A percentile compares a stretch with the other conserved stretches of the same genome.
These are phyloP conservation scores for Neonothopanus nambi DNA, from an alignment of 1,284 basidiomycete genomes.

Conservation along the genomic window DNA sequence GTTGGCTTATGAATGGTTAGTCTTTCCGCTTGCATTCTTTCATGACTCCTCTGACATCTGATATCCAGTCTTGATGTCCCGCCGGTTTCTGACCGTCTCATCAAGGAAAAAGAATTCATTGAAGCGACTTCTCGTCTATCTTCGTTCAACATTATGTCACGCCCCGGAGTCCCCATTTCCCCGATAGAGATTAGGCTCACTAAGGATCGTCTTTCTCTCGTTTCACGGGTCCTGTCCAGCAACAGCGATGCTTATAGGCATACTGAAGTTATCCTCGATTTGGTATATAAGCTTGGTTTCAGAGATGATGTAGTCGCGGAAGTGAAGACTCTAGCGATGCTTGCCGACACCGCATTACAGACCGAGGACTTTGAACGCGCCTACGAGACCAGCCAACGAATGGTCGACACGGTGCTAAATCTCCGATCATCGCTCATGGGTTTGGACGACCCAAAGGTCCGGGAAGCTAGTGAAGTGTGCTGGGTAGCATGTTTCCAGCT, in stretches of 20 bases:
- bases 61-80: slow-evolving; percentile 72
- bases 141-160: slow-evolving; percentile 78
- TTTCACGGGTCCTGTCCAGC: slow-evolving; percentile 79
- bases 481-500: slow-evolving; percentile 88
- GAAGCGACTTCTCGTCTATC: slow-evolving; percentile 89
- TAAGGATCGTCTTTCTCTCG: slow-evolving; percentile 80
- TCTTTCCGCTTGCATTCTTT: too few species aligned
- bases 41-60: slow-evolving; percentile 9
- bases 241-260: slow-evolving; percentile 88
- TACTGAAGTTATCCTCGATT: slow-evolving; percentile 85
- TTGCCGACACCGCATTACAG: slow-evolving; percentile 81
- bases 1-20: slow-evolving; percentile 90
- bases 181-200: slow-evolving; percentile 91
- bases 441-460: slow-evolving; percentile 44
- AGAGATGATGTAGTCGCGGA: slow-evolving; percentile 67
- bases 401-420: slow-evolving; percentile 64
- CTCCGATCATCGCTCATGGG: slow-evolving; percentile 40
- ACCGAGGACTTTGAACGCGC: slow-evolving; percentile 77
- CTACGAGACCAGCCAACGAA: slow-evolving; percentile 68
- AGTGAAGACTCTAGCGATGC: slow-evolving; percentile 84
- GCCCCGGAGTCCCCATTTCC: slow-evolving; percentile 74
- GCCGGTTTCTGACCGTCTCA: slow-evolving; percentile 58
- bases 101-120: slow-evolving; percentile 85
- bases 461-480: slow-evolving; percentile 75
- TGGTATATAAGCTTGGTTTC: slow-evolving; percentile 86